Evolutionary conservation across 768 basidiomycete species (phyloP).

Genomic region (Pleurotus pulmonarius): DNA sequence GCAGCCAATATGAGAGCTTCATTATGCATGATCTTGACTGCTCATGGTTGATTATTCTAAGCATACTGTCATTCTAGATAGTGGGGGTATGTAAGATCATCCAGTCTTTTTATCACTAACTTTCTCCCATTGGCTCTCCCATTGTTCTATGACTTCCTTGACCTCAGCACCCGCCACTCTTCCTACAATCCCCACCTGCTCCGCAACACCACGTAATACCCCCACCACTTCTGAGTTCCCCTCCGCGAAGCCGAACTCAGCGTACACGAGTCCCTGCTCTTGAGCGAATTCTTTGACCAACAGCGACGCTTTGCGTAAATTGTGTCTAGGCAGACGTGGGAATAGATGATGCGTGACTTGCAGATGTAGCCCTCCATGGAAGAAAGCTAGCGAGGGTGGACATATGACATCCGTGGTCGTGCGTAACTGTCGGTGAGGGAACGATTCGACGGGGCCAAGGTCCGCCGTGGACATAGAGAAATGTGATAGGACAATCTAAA

Average conservation of each 20-base stretch:
- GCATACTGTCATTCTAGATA: neutral
- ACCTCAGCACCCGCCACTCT: constrained; percentile 79
- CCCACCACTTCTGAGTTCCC: constrained; percentile 83
- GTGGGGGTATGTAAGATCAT: neutral
- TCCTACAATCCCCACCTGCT: constrained; percentile 81
- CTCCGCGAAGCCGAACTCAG: constrained; percentile 82
- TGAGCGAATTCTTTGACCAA: constrained; percentile 86
- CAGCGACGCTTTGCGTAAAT: constrained; percentile 75
- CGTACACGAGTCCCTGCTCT: constrained; percentile 82
- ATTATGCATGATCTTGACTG: neutral
- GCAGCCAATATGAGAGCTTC: constrained; percentile 21
- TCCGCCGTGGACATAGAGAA: constrained; percentile 94
- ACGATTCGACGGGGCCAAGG: constrained; percentile 87
- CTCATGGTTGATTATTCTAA: too few relatives aligned
- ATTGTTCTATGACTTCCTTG: constrained; percentile 52
- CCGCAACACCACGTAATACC: constrained; percentile 81
- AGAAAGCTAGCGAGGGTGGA: constrained; percentile 73
- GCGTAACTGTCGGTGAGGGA: constrained; percentile 89
- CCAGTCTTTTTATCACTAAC: neutral
- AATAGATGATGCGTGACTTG: constrained; percentile 98
- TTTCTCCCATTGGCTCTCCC: constrained; percentile 24
- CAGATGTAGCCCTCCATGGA: constrained; percentile 97
- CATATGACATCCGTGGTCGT: constrained; percentile 98
- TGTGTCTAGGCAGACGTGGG: constrained; percentile 92
- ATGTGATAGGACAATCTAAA: constrained; percentile 92